These are phyloP conservation scores for Teunomyces aglyptinius DNA, from an alignment of 805 yeast species.

Conservation along the genomic window DNA sequence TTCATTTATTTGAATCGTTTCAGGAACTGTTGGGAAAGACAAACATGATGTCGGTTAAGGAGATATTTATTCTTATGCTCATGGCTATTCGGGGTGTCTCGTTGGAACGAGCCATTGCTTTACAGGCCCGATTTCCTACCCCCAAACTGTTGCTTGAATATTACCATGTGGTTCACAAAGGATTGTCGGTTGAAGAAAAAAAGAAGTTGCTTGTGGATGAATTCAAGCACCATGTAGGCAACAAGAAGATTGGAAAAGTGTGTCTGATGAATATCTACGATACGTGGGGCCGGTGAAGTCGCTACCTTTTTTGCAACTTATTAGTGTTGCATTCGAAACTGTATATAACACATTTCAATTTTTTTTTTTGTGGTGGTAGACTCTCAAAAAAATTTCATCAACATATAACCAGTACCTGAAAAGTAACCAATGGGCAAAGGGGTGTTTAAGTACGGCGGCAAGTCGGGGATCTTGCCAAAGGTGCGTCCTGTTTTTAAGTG, in stretches of 20 bases:
- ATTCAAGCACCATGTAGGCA: slow-evolving; percentile 46
- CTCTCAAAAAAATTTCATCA: slow-evolving; percentile 4
- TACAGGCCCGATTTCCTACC: slow-evolving; percentile 71
- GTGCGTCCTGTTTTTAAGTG: slow-evolving; percentile 70
- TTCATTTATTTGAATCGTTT: slow-evolving; percentile 42
- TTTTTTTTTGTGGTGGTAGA: too few species aligned
- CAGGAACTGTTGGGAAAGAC: slow-evolving; percentile 70
- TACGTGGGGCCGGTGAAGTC: slow-evolving; percentile 49
- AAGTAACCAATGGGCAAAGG: slow-evolving; percentile 53
- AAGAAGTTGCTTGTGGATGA: slow-evolving; percentile 25
- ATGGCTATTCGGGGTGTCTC: slow-evolving; percentile 81
- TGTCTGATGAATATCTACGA: slow-evolving; percentile 53
- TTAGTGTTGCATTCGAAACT: not conserved
- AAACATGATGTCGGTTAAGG: slow-evolving; percentile 67
- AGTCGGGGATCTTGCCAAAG: slow-evolving; percentile 80
- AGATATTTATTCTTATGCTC: slow-evolving; percentile 70
- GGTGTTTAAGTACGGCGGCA: slow-evolving; percentile 52
- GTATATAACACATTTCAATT: not conserved
- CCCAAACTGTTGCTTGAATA: slow-evolving; percentile 59
- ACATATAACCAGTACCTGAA: not conserved
- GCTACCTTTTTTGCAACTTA: not conserved
- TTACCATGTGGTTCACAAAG: slow-evolving; percentile 29
- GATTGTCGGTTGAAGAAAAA: slow-evolving; percentile 24
- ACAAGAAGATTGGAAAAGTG: slow-evolving; percentile 50
- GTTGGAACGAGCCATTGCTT: slow-evolving; percentile 76